Evolutionary conservation across 2,329 filamentous ascomycete genomes (phyloP), one percentile per base, ranked within the genome.

Genomic region (Corinectria fuckeliana): DNA sequence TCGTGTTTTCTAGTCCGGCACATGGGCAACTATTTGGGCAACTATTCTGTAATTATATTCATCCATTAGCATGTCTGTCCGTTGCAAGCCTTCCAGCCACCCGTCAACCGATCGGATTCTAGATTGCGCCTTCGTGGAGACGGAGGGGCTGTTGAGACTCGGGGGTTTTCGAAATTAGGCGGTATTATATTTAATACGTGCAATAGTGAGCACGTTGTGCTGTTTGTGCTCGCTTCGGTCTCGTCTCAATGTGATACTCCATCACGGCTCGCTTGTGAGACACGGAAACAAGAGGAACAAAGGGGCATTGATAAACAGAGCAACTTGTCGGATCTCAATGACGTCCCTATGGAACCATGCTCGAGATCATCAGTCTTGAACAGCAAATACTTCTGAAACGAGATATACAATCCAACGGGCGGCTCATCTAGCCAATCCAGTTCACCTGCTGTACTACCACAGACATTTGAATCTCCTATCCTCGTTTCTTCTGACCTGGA

Each of bases 351-450:
- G 39, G 18, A 42, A 44, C 38, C 32, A 18, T 23, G 34, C n/a
- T 23, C 5, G 20, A 30, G 39, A 47, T n/a, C 16, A 21, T 18
- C 47, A 44, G 50, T 58, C 50, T 53, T 48, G 50, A 38, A 58
- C 53, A 49, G 36, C 21, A 50, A 39, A 39, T 54, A 30, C 25
- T 53, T 54, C 56, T 59, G 56, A 59, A 59, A 59, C 56, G 23
- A 50, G 28, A 59, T 39, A 30, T 25, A 34, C 20, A 20, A 56
- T 21, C 30, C 10, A 42, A 59, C 50, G 38, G 45, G 50, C 45
- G 56, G 16, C 14, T 36, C 23, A 10, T 45, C 32, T 7, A 36
- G 39, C 55, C 41, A 48, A 16, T 48, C 28, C n/a, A 48, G 13
- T 48, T 23, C n/a, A 21, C 34, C 20, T 41, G 30, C 30, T 18